Conservation (phyloP, 2,329 filamentous ascomycete genomes). For the Didymella keratinophila region DNA sequence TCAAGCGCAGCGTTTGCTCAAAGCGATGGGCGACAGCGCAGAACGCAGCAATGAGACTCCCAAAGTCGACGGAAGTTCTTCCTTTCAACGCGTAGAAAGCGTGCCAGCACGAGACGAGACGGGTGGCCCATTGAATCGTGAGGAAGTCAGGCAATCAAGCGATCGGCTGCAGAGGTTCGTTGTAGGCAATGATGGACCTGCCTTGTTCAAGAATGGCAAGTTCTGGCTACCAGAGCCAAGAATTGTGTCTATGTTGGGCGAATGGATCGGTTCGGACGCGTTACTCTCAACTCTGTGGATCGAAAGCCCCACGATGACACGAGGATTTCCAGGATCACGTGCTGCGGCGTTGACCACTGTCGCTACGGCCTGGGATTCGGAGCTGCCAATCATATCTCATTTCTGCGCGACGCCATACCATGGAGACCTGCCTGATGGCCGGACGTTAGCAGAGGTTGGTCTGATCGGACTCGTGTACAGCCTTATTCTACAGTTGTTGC, state of each 20-base stretch:
- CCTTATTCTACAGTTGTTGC: conserved; percentile 25
- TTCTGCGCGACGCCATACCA: conserved; percentile 23
- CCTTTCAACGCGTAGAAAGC: too few species aligned
- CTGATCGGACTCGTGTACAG: conserved; percentile 28
- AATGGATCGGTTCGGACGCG: not conserved
- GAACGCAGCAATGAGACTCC: too few species aligned
- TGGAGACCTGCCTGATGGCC: not conserved
- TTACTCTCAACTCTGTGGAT: not conserved
- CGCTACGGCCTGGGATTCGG: conserved; percentile 21
- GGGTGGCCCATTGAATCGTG: too few species aligned
- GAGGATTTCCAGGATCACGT: not conserved
- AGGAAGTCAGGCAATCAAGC: too few species aligned
- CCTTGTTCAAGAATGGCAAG: not conserved
- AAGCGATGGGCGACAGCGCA: too few species aligned
- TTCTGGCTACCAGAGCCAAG: conserved; percentile 3
- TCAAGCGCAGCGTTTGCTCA: too few species aligned
- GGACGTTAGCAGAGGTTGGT: conserved; percentile 17
- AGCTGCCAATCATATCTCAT: conserved; percentile 27
- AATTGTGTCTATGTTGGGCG: too few species aligned
- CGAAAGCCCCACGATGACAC: not conserved
- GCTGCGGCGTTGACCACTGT: not conserved
- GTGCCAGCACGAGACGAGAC: too few species aligned
- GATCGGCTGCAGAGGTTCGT: not conserved
- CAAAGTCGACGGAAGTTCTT: too few species aligned
- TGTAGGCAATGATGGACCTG: not conserved